Percentiles rank a stretch among this genome's conserved stretches.
phyloP scores from a whole-genome alignment of 2,329 filamentous ascomycete genomes.

The Corinectria fuckeliana region DNA sequence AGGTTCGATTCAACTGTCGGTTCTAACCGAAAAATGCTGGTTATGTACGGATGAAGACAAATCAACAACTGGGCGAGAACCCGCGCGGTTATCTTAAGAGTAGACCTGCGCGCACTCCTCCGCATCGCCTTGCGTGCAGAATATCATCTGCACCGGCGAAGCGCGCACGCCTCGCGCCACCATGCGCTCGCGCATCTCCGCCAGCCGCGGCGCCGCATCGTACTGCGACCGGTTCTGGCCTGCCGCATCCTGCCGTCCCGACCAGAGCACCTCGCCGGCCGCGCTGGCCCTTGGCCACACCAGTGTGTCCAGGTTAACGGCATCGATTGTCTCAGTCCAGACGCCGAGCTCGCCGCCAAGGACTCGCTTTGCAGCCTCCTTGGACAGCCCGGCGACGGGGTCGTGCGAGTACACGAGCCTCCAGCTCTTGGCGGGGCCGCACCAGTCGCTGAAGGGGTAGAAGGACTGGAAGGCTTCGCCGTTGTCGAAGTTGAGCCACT shows the following conservation, averaged over 20 bases:
- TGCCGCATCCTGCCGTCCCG: constrained; percentile 67
- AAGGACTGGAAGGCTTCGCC: constrained; percentile 56
- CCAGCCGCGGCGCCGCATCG: constrained; percentile 71
- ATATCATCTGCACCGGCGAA: constrained; percentile 71
- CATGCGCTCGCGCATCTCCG: constrained; percentile 79
- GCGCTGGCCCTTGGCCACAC: constrained; percentile 80
- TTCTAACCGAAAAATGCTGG: background rate
- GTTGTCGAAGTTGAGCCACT: constrained; percentile 76
- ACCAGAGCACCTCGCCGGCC: constrained; percentile 83
- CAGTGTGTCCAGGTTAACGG: constrained; percentile 74
- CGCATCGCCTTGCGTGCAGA: constrained; percentile 41
- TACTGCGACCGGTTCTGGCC: constrained; percentile 76
- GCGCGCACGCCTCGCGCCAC: constrained; percentile 70
- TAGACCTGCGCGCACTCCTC: constrained; percentile 35
- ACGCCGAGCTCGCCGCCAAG: constrained; percentile 82
- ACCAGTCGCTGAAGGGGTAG: constrained; percentile 84
- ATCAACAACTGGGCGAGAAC: constrained; percentile 9
- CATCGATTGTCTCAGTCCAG: constrained; percentile 83
- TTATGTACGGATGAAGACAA: constrained; percentile 12
- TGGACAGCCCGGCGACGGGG: constrained; percentile 69
- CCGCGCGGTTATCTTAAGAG: constrained; percentile 2
- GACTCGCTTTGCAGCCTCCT: constrained; percentile 68
- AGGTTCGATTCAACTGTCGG: background rate
- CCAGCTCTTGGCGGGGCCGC: constrained; percentile 82
- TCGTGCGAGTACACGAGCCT: constrained; percentile 81